Base-by-base conservation (phyloP, 1,284 basidiomycete species). In the Microbotryum silenes-acaulis region DNA sequence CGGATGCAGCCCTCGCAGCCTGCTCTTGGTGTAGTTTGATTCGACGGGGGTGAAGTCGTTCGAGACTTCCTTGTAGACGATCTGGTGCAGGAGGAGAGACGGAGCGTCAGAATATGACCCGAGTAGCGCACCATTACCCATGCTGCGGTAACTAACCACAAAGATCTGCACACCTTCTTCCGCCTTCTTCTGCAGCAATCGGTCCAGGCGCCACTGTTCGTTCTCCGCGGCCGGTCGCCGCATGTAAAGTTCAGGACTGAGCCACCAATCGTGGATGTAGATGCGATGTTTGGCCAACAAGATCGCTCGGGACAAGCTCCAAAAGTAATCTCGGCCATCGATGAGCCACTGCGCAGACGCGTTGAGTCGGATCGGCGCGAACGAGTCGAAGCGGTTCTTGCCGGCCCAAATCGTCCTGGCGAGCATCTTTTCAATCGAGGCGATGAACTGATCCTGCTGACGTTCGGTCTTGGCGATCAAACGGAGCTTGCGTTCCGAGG, bases 311-410 rank as follows among this genome's bases (percentile, higher is more conserved):
- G 90, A 91, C n/a, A 98, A 78, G 73, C 94, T 94, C 93, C 92
- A 97, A 77, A 91, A 93, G 74, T 97, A 97, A 74, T 97, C 92
- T 20, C 92, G 85, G 8, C 94, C 96, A 76, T 99, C 96, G n/a
- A 97, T 92, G 4, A 98, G 84, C 96, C 96, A 98, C 72, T 97
- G 94, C 0, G 92, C 89, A 45, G 90, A 87, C 3, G 93, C 93
- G 72, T 97, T 93, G 71, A 90, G 77, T 20, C 94, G 83, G 62
- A 97, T 88, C 0, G 96, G 96, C 3, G 94, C 88, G 76, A 96
- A 98, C 69, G 90, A 94, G 65, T 87, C 89, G 74, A 97, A 97
- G 27, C 92, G 79, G 74, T 97, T 93, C 49, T 80, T 80, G 21
- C 86, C 83, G 1, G 84, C 85, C 79, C 89, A 98, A 64, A 87